These are phyloP conservation scores for Teratosphaeria destructans DNA, from an alignment of 2,329 filamentous ascomycete genomes.

Conservation along the genomic window DNA sequence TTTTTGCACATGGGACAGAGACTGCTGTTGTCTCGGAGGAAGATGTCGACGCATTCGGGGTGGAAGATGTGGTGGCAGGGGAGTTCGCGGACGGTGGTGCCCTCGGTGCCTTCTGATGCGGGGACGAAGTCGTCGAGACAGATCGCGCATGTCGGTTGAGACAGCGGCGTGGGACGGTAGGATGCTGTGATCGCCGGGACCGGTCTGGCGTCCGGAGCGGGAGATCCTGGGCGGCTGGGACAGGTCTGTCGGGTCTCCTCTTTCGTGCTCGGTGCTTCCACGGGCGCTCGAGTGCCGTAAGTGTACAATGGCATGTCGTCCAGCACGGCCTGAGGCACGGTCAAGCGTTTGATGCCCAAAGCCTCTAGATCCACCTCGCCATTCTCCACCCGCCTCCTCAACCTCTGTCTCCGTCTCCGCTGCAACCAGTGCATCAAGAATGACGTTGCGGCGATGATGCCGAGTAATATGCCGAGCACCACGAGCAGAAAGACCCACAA, in stretches of 20 bases:
- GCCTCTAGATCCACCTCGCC: slow-evolving; percentile 82
- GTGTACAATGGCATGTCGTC: slow-evolving; percentile 67
- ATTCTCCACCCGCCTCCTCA: slow-evolving; percentile 59
- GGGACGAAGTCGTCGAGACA: slow-evolving; percentile 69
- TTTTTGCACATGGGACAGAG: slow-evolving; percentile 87
- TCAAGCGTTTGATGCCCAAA: slow-evolving; percentile 72
- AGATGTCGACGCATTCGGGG: slow-evolving; percentile 80
- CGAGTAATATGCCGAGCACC: slow-evolving; percentile 60
- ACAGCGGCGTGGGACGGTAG: slow-evolving; percentile 34
- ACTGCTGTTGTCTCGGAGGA: slow-evolving; percentile 66
- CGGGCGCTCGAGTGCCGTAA: slow-evolving; percentile 38
- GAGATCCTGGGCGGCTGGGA: slow-evolving; percentile 6
- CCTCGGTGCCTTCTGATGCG: slow-evolving; percentile 9
- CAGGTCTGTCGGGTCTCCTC: neutral
- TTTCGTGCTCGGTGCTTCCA: neutral
- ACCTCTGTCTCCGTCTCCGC: slow-evolving; percentile 53
- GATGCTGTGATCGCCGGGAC: slow-evolving; percentile 10
- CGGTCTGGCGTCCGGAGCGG: slow-evolving; percentile 1
- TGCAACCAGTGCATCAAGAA: slow-evolving; percentile 69
- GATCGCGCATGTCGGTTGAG: slow-evolving; percentile 79
- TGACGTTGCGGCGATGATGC: slow-evolving; percentile 57
- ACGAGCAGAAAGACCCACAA: slow-evolving; percentile 70
- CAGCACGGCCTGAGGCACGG: slow-evolving; percentile 61
- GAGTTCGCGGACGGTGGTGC: slow-evolving; percentile 66
- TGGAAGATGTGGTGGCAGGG: slow-evolving; percentile 92